Base-by-base conservation (phyloP, 805 yeast species). In the Yamadazyma scolyti region DNA sequence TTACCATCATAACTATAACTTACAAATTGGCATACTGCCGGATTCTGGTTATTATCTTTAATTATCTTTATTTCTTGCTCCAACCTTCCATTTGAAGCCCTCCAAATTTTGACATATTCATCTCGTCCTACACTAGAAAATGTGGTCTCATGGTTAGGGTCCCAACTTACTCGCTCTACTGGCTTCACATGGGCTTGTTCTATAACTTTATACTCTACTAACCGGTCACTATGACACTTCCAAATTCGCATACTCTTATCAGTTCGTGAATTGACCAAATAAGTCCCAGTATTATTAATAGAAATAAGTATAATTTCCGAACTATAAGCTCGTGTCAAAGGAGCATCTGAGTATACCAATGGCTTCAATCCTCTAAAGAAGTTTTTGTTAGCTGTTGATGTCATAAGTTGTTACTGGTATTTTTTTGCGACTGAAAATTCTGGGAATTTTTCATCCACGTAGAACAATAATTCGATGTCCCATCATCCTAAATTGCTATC, bases 81-180 rank as follows among this genome's bases (percentile, higher is more conserved):
- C 10, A 55, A 33, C 10, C 43, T 42, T 6, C 72, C 73, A 20
- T 47, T 48, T 15, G 49, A 43, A 23, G 68, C 70, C 14, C 44
- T 39, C 79, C 80, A 71, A 17, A 73, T 37, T 40, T 69, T 68
- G 21, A 77, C 53, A 25, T 38, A 43, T 9, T 59, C 58, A 42
- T 74, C 82, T 17, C 61, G 43, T 5, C 76, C 76, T 20, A 71
- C 76, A 5, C 73, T 58, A 3, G 71, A 77, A 31, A 77, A 57
- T 9, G 58, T 43, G 24, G 58, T 58, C 17, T 74, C 73, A 17
- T 59, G 47, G 12, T 47, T 46, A 1, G 82, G 79, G 27, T 68
- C 57, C 79, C 79, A 77, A 2, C 65, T 43, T 6, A 77, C 36
- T 14, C 61, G 39, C 31, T 63, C 68, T 13, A 69, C 68, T 2